A percentile compares a stretch with the other conserved stretches of the same genome.
These are phyloP conservation scores for Lactifluus rugatus DNA, from an alignment of 768 basidiomycete genomes.

Conservation along the genomic window DNA sequence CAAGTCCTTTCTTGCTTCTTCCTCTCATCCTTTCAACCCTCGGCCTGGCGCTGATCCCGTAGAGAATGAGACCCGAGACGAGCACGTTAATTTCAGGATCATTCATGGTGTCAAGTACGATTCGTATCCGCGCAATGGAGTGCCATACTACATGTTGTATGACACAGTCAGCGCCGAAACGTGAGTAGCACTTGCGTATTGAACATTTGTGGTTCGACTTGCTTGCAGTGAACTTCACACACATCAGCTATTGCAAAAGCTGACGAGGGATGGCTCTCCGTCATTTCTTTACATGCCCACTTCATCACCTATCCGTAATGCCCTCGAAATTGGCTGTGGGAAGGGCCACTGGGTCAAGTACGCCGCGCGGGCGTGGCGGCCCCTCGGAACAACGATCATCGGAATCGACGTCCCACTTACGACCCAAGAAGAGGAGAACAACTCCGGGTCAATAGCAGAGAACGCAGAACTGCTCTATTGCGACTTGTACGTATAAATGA, in stretches of 20 bases:
- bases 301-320: conserved; percentile 39
- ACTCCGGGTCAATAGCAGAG: conserved; percentile 20
- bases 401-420: conserved; percentile 55
- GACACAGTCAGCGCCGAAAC: neutral
- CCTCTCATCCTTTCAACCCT: neutral
- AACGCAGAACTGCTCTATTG: conserved; percentile 47
- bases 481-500: conserved; percentile 51
- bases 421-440: conserved; percentile 4
- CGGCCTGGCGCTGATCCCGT: neutral
- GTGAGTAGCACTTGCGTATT: neutral
- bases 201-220: conserved; percentile 10
- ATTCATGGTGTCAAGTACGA: conserved; percentile 2
- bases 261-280: conserved; percentile 44
- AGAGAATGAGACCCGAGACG: neutral
- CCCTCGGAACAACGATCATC: conserved; percentile 39
- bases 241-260: conserved; percentile 39
- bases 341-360: conserved; percentile 57
- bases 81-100: neutral
- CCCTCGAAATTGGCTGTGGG: conserved; percentile 74
- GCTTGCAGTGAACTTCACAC: conserved; percentile 49
- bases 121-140: neutral
- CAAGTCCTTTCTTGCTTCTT: conserved; percentile 4
- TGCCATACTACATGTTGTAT: conserved; percentile 6
- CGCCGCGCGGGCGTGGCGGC: conserved; percentile 54
- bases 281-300: conserved; percentile 46